These are phyloP conservation scores for Byssochlamys sp. DNA, from an alignment of 2,329 filamentous ascomycete genomes.

Conservation along the genomic window DNA sequence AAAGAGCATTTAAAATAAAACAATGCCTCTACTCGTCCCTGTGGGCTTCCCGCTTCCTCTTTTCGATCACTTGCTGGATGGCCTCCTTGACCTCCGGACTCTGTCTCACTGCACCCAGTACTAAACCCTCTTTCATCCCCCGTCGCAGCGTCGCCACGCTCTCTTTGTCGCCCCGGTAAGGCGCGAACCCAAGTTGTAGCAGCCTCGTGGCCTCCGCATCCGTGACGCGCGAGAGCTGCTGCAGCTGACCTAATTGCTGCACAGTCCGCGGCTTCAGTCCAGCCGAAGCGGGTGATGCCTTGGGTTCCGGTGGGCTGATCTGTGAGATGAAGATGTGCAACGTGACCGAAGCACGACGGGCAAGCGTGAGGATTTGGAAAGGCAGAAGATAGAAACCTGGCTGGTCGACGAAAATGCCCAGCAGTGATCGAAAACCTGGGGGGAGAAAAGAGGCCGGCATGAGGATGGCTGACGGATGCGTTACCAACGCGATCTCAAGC, in stretches of 20 bases:
- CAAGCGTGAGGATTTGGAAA: conserved; percentile 70
- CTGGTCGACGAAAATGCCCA: conserved; percentile 34
- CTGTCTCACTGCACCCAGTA: conserved; percentile 71
- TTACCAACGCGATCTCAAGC: conserved; percentile 50
- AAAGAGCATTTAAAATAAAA: background rate
- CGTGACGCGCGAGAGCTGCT: conserved; percentile 48
- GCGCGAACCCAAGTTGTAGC: conserved; percentile 68
- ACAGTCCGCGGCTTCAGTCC: conserved; percentile 40
- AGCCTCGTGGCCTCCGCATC: conserved; percentile 63
- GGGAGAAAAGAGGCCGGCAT: conserved; percentile 27
- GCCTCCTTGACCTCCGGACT: conserved; percentile 77
- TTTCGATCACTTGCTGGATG: conserved; percentile 57
- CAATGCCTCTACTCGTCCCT: conserved; percentile 2
- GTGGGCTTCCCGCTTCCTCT: conserved; percentile 36
- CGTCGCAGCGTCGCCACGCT: conserved; percentile 55
- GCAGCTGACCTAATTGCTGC: conserved; percentile 59
- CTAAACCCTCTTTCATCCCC: conserved; percentile 74
- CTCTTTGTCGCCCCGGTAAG: conserved; percentile 64
- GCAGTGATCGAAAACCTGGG: conserved; percentile 15
- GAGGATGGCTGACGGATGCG: conserved; percentile 38
- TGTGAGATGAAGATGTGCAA: conserved; percentile 76
- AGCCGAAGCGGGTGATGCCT: conserved; percentile 25
- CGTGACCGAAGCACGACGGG: conserved; percentile 66
- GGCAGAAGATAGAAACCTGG: conserved; percentile 54
- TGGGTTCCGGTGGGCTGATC: conserved; percentile 57